Evolutionary conservation across 768 basidiomycete genomes (phyloP).

Genomic region (Chalciporus chontae): DNA sequence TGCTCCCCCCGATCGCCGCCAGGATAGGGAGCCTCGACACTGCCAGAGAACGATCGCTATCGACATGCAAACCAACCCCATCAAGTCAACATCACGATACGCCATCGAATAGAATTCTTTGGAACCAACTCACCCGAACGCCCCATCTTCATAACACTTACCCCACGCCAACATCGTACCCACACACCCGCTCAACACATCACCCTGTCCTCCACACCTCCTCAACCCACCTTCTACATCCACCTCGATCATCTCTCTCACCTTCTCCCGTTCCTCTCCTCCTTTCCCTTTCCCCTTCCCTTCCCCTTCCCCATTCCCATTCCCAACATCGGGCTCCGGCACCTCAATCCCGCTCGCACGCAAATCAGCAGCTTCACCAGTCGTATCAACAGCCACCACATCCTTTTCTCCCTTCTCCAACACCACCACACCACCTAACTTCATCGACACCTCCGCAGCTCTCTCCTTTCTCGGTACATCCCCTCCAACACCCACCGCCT

Average conservation of each 20-base stretch:
- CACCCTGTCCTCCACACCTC: constrained; percentile 95
- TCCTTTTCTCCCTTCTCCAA: constrained; percentile 85
- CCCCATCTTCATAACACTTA: constrained; percentile 84
- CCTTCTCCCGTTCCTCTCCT: constrained; percentile 47
- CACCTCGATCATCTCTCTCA: constrained; percentile 60
- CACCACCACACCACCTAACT: constrained; percentile 84
- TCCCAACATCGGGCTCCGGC: constrained; percentile 38
- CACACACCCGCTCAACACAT: constrained; percentile 84
- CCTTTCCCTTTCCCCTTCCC: constrained; percentile 39
- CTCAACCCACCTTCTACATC: constrained; percentile 80
- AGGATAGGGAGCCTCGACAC: constrained; percentile 73
- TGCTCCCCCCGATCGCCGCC: constrained; percentile 81
- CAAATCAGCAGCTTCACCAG: constrained; percentile 47
- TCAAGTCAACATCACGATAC: neutral
- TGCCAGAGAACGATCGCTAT: constrained; percentile 52
- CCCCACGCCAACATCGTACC: constrained; percentile 95
- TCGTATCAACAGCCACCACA: constrained; percentile 76
- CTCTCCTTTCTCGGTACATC: constrained; percentile 47
- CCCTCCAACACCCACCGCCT: constrained; percentile 64
- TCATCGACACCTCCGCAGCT: constrained; percentile 69
- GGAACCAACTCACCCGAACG: constrained; percentile 59
- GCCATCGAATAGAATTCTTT: neutral
- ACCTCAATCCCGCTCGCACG: constrained; percentile 38
- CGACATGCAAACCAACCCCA: neutral
- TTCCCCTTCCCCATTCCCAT: constrained; percentile 40